Percentiles rank a stretch among this genome's conserved stretches.
These are phyloP conservation scores for Macrolepiota fuliginosa DNA, from an alignment of 768 basidiomycete genomes.

Conservation along the genomic window DNA sequence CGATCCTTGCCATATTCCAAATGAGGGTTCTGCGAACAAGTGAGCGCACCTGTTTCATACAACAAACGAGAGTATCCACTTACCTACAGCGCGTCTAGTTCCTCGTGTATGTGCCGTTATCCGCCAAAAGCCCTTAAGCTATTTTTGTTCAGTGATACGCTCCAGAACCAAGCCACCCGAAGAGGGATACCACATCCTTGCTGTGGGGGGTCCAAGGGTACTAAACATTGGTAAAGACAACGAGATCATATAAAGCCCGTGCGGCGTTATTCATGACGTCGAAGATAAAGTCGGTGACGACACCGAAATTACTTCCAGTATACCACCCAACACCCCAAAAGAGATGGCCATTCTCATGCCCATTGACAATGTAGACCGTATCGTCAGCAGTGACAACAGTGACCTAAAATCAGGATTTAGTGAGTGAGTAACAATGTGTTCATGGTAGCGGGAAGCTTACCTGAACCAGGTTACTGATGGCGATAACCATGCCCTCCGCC, in stretches of 20 bases:
- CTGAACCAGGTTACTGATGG: conserved; percentile 44
- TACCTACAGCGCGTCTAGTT: too few relatives aligned
- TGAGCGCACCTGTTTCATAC: too few relatives aligned
- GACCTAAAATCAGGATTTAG: too few relatives aligned
- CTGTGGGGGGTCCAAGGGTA: neutral
- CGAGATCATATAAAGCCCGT: neutral
- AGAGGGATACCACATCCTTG: neutral
- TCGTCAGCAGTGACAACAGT: too few relatives aligned
- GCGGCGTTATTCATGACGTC: neutral
- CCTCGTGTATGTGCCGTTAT: too few relatives aligned
- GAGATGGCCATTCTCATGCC: neutral
- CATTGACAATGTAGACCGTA: neutral
- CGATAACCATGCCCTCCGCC: conserved; percentile 40
- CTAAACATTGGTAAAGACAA: neutral
- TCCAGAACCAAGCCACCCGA: neutral
- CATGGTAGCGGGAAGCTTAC: too few relatives aligned
- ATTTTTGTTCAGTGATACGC: too few relatives aligned
- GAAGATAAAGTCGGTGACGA: neutral
- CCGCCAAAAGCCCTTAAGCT: too few relatives aligned
- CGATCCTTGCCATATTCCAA: too few relatives aligned
- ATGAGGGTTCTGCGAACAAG: too few relatives aligned
- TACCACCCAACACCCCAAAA: neutral
- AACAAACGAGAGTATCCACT: too few relatives aligned
- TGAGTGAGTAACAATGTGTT: too few relatives aligned
- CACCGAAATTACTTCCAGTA: neutral